A percentile compares a stretch with the other conserved stretches of the same genome.
Evolutionary conservation across 164 flowering plant species (phyloP).

Genomic region (Litsea cubeba): DNA sequence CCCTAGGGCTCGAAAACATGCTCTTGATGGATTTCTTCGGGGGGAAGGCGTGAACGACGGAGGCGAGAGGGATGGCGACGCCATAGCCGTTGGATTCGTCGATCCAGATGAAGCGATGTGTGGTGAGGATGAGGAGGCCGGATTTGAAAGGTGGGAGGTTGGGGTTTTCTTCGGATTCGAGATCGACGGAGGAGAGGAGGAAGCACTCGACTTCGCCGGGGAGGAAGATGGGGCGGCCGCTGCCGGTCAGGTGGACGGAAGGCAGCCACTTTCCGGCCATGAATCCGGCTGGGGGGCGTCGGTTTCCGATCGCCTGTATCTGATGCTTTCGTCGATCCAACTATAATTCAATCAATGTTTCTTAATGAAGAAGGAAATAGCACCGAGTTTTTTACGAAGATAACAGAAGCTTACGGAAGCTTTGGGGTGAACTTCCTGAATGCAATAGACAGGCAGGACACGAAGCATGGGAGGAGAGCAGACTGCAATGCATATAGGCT

Average conservation of each 20-base stretch:
- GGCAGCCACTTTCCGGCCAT: slow-evolving; percentile 54
- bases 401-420: no score
- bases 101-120: slow-evolving; percentile 76
- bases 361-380: no score
- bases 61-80: slow-evolving; percentile 46
- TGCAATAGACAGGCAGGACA: no score
- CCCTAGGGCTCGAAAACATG: slow-evolving; percentile 74
- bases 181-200: slow-evolving; percentile 64
- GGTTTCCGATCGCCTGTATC: not conserved
- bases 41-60: slow-evolving; percentile 55
- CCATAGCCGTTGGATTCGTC: slow-evolving; percentile 23
- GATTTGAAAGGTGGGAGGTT: slow-evolving; percentile 51
- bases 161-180: slow-evolving; percentile 49
- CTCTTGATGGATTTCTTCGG: slow-evolving; percentile 64
- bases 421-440: no score
- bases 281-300: not conserved
- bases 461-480: no score
- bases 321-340: not conserved
- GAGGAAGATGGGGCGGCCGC: slow-evolving; percentile 70
- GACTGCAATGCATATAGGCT: no score
- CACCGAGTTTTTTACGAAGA: no score
- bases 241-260: slow-evolving; percentile 50
- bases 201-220: slow-evolving; percentile 62
- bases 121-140: slow-evolving; percentile 66
- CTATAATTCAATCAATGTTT: no score